Base-by-base conservation (phyloP, 345 rosid species). In the Aquilaria yunnanensis region DNA sequence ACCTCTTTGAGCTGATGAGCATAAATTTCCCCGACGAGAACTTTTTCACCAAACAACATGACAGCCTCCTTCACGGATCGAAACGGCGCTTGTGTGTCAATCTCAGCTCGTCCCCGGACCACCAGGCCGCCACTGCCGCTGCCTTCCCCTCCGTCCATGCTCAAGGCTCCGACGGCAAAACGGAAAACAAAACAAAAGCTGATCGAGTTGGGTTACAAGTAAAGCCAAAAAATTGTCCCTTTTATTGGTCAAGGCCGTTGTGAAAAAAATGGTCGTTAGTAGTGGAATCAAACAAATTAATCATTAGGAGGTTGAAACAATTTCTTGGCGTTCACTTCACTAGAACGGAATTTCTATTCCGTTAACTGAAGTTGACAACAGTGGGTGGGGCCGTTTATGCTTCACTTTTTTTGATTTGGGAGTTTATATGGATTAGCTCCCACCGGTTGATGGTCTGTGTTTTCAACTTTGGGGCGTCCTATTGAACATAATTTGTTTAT, bases 61-160 rank as follows among this genome's bases (percentile, higher is more conserved):
- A 90, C 88, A 0, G 97, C 97, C 60, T 90, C 95, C 64, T 75
- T 87, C 47, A 90, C 97, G 0, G 92, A 90, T 66, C 81, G 78
- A 70, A 90, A 90, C 0, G 97, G 95, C 23, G 87, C 77, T 65
- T 79, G 69, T 0, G 92, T 87, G 54, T 90, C 95, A n/a, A 90
- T 82, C 68, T 85, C 90, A 0, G 78, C 95, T 13, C 82, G 71
- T 47, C 80, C 84, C 53, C 73, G 59, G 16, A 64, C 64, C 34
- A 46, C 37, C 13, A 32, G 52, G 6, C 60, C 43, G 3, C 70
- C 64, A 30, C 67, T 59, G 12, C 69, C 53, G 12, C 14, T 37
- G 3, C 68, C 64, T 32, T 69, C 61, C n/a, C 69, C 53, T 14
- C 14, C 41, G 12, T 52, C 63, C 48, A 58, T 60, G 14, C 9